Evolutionary conservation across 345 rosid genomes (phyloP).

Genomic region (Syzygium aromaticum): DNA sequence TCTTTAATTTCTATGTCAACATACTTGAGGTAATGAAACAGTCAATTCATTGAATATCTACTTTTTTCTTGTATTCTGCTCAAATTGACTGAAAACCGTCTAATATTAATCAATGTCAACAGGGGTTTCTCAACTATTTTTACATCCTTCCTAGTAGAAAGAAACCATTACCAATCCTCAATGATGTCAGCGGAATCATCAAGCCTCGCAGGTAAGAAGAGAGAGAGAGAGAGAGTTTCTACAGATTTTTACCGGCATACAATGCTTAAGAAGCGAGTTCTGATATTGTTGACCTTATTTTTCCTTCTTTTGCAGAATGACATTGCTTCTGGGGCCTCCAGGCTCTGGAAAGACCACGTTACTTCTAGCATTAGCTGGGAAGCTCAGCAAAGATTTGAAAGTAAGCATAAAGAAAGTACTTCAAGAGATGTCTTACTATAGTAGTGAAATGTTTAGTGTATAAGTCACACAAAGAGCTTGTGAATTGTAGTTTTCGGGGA

Average conservation of each 20-base stretch:
- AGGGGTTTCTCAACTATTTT: constrained; percentile 37
- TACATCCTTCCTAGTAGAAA: constrained; percentile 44
- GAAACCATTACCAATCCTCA: constrained; percentile 33
- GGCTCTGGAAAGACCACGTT: constrained; percentile 58
- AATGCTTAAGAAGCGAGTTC: background rate
- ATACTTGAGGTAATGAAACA: constrained; percentile 33
- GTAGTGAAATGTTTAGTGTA: background rate
- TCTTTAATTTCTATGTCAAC: constrained; percentile 33
- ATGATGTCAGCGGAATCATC: constrained; percentile 42
- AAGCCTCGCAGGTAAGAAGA: constrained; percentile 31
- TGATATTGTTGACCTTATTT: background rate
- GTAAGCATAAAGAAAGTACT: constrained; percentile 16
- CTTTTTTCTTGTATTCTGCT: constrained; percentile 4
- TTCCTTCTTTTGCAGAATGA: constrained; percentile 35
- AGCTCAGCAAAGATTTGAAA: constrained; percentile 36
- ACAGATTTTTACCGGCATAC: background rate
- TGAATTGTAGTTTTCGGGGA: constrained; percentile 33
- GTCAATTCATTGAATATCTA: constrained; percentile 23
- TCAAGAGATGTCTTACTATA: background rate
- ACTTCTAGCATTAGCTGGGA: constrained; percentile 44
- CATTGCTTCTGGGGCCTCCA: constrained; percentile 58
- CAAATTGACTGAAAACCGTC: background rate
- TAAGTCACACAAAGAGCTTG: background rate
- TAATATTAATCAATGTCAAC: constrained; percentile 1
- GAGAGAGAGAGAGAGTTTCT: background rate